Percentiles rank a stretch among this genome's conserved stretches.
Evolutionary conservation across 805 yeast species (phyloP).

Genomic region (Scheffersomyces amazonensis): DNA sequence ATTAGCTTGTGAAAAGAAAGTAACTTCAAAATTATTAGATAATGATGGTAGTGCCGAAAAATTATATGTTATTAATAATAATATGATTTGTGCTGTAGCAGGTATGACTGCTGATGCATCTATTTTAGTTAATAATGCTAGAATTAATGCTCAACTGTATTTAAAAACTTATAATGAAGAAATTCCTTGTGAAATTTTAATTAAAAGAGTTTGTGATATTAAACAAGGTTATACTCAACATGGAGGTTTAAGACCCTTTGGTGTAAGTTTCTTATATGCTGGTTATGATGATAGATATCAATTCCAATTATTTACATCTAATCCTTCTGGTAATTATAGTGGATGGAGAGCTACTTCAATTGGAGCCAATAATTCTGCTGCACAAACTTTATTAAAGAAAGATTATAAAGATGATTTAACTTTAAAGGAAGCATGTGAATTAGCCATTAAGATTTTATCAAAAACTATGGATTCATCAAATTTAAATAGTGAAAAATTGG

Average conservation of each 20-base stretch:
- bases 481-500: slow-evolving; percentile 85
- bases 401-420: slow-evolving; percentile 84
- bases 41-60: slow-evolving; percentile 94
- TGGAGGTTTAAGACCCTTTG: slow-evolving; percentile 98
- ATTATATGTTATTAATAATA: slow-evolving; percentile 79
- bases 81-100: slow-evolving; percentile 90
- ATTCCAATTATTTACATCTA: slow-evolving; percentile 89
- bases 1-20: slow-evolving; percentile 94
- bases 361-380: slow-evolving; percentile 95
- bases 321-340: slow-evolving; percentile 95
- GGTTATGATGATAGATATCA: slow-evolving; percentile 90
- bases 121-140: slow-evolving; percentile 82
- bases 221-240: slow-evolving; percentile 98
- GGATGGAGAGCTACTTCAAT: slow-evolving; percentile 99
- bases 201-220: slow-evolving; percentile 83
- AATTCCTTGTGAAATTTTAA: slow-evolving; percentile 89
- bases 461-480: slow-evolving; percentile 92
- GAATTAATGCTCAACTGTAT: slow-evolving; percentile 80
- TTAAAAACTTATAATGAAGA: slow-evolving; percentile 86
- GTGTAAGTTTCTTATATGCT: slow-evolving; percentile 94
- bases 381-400: slow-evolving; percentile 92
- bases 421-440: slow-evolving; percentile 72
- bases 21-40: slow-evolving; percentile 87
- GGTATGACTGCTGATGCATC: slow-evolving; percentile 98
- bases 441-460: slow-evolving; percentile 87